These are phyloP conservation scores for Globisporangium megalacanthum DNA, from an alignment of 352 stramenopile genomes.

Conservation along the genomic window DNA sequence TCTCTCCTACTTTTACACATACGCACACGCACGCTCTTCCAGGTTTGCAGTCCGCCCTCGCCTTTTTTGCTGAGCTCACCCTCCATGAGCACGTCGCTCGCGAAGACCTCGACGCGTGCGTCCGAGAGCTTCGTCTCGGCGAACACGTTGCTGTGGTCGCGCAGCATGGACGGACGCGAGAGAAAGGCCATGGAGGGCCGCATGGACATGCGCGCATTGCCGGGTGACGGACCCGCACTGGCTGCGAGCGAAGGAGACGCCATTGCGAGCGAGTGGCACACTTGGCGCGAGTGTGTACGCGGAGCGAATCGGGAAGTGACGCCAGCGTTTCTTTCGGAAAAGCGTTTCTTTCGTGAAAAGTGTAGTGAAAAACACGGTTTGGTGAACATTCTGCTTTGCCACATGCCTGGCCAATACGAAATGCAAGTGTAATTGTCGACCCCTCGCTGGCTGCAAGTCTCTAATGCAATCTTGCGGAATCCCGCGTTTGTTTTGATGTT, in stretches of 20 bases:
- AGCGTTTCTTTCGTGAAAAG: no score
- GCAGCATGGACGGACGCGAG: conserved; percentile 44
- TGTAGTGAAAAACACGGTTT: no score
- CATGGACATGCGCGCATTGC: conserved; percentile 20
- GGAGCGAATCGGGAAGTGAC: no score
- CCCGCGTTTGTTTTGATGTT: no score
- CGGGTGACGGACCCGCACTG: neutral
- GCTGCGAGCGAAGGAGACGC: neutral
- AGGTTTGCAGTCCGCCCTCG: conserved; percentile 46
- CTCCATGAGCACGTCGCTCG: conserved; percentile 67
- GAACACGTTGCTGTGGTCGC: conserved; percentile 56
- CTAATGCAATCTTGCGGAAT: no score
- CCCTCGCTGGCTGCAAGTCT: no score
- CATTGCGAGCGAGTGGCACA: neutral
- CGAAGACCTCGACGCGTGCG: conserved; percentile 46
- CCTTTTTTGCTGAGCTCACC: conserved; percentile 65
- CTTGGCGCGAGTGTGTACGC: no score
- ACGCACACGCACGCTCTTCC: conserved; percentile 62
- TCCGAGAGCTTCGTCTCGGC: conserved; percentile 53
- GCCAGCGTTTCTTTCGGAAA: no score
- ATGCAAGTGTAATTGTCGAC: no score
- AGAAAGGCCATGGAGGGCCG: conserved; percentile 27
- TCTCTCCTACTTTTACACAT: neutral
- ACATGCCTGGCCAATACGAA: no score
- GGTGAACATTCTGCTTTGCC: no score